Conservation (phyloP, 1,139 yeast genomes). For the Geotrichum restrictum region DNA sequence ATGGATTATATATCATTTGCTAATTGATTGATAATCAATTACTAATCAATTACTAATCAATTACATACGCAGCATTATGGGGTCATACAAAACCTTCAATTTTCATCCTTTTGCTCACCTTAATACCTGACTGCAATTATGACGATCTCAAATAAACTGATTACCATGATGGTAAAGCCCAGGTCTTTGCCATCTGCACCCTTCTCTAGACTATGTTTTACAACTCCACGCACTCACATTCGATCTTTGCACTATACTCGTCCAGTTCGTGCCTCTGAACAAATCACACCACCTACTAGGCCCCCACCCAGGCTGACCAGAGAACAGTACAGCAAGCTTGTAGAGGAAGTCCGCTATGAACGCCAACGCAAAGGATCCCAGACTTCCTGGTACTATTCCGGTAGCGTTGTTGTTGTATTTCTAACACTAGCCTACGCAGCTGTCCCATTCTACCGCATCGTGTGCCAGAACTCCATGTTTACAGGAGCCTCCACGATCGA, state of each 20-base stretch:
- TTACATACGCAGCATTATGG: no score
- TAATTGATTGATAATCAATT: no score
- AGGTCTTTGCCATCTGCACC: neutral
- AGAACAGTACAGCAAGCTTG: slow-evolving; percentile 25
- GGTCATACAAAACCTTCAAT: no score
- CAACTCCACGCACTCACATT: neutral
- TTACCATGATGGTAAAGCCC: neutral
- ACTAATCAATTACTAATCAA: no score
- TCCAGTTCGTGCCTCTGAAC: slow-evolving; percentile 5
- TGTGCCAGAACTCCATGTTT: slow-evolving; percentile 94
- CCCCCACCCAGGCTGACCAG: slow-evolving; percentile 12
- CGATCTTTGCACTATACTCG: slow-evolving; percentile 1
- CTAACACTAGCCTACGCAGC: slow-evolving; percentile 84
- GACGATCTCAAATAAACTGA: no score
- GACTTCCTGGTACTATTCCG: slow-evolving; percentile 67
- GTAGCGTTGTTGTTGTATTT: slow-evolving; percentile 67
- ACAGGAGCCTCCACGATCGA: slow-evolving; percentile 96
- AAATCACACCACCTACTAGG: slow-evolving; percentile 4
- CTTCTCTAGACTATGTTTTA: neutral
- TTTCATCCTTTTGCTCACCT: no score
- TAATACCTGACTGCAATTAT: no score
- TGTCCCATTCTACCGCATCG: slow-evolving; percentile 85
- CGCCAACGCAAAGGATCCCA: slow-evolving; percentile 37
- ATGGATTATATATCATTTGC: no score
- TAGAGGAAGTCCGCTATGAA: slow-evolving; percentile 36